Conservation (phyloP, 768 basidiomycete genomes). For the Kwoniella pini region DNA sequence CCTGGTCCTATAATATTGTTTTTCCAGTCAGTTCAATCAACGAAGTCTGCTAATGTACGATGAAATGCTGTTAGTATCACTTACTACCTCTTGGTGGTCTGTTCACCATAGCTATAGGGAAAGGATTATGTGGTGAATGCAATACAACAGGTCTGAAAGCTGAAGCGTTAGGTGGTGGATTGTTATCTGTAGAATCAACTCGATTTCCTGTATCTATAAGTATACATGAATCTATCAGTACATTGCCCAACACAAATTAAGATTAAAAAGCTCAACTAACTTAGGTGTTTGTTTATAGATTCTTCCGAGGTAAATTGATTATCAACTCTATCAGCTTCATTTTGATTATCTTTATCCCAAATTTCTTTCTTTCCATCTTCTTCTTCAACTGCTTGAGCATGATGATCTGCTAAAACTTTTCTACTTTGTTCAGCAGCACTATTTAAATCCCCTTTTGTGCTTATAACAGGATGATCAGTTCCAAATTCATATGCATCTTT, state of each 20-base stretch:
- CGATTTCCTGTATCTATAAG: constrained; percentile 28
- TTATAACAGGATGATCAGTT: constrained; percentile 23
- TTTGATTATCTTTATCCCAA: constrained; percentile 23
- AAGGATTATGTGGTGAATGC: constrained; percentile 57
- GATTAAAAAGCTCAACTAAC: too few species aligned
- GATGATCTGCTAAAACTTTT: constrained; percentile 30
- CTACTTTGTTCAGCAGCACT: constrained; percentile 12
- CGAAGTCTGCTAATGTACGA: too few species aligned
- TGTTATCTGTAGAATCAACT: constrained; percentile 24
- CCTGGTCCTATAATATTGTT: constrained; percentile 57
- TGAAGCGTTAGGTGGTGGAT: constrained; percentile 30
- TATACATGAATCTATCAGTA: too few species aligned
- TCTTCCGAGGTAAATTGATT: constrained; percentile 55
- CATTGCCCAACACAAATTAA: too few species aligned
- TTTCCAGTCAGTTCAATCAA: too few species aligned
- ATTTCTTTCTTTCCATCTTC: constrained; percentile 13
- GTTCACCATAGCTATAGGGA: constrained; percentile 67
- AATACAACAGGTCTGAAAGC: constrained; percentile 31
- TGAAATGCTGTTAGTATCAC: constrained; percentile 16
- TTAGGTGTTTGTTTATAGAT: constrained; percentile 29
- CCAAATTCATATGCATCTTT: constrained; percentile 22
- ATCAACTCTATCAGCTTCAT: constrained; percentile 33
- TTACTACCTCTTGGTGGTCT: constrained; percentile 61
- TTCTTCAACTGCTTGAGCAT: constrained; percentile 16
- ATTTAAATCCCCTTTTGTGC: constrained; percentile 26